phyloP scores from a whole-genome alignment of 441 rosid genomes.

The Arabidopsis lyrata region DNA sequence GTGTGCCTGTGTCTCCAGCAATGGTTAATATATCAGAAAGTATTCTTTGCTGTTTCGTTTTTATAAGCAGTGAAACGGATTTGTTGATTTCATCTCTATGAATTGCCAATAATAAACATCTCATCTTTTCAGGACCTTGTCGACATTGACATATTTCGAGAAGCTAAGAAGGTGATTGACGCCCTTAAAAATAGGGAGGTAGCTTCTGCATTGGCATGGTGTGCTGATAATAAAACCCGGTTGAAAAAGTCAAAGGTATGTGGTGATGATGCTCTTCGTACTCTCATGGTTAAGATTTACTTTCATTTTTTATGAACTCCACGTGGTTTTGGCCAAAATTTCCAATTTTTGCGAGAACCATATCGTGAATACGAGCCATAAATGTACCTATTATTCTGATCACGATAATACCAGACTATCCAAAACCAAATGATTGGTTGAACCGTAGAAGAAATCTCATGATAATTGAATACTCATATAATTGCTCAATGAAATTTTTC shows the following conservation, averaged over 20 bases:
- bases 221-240: slow-evolving; percentile 83
- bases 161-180: slow-evolving; percentile 85
- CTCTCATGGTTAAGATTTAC: slow-evolving; percentile 15
- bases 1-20: not conserved
- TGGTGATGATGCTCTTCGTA: slow-evolving; percentile 15
- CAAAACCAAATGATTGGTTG: slow-evolving; percentile 11
- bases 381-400: not conserved
- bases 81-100: slow-evolving; percentile 22
- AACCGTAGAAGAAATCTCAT: not conserved
- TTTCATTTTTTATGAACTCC: slow-evolving; percentile 21
- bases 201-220: slow-evolving; percentile 92
- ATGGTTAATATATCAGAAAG: not conserved
- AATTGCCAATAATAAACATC: slow-evolving; percentile 21
- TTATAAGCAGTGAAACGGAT: slow-evolving; percentile 4
- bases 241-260: slow-evolving; percentile 91
- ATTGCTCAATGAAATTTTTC: not conserved
- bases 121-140: slow-evolving; percentile 79
- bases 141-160: slow-evolving; percentile 88
- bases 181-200: slow-evolving; percentile 85
- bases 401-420: not conserved
- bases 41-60: not conserved
- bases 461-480: slow-evolving; percentile 3
- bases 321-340: not conserved
- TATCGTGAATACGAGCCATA: not conserved
- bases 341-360: not conserved